These are phyloP conservation scores for Trichophyton benhamiae DNA, from an alignment of 2,329 filamentous ascomycete genomes.

Conservation along the genomic window DNA sequence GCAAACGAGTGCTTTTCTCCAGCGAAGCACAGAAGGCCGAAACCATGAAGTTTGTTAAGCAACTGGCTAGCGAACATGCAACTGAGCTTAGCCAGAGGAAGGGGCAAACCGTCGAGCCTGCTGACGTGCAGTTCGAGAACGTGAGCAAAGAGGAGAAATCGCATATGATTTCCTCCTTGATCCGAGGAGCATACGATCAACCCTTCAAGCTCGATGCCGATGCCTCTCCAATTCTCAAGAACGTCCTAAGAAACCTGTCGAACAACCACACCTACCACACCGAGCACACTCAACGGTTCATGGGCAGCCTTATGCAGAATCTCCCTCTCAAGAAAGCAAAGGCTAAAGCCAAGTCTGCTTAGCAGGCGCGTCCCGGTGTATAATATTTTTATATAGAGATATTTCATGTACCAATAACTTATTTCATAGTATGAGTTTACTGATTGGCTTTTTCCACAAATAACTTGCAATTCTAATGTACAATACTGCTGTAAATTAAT, in stretches of 20 bases:
- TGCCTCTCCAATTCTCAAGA: slow-evolving; percentile 19
- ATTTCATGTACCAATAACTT: background rate
- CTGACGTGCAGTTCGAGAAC: slow-evolving; percentile 12
- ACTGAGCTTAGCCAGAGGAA: slow-evolving; percentile 26
- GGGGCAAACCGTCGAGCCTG: slow-evolving; percentile 27
- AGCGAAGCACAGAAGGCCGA: slow-evolving; percentile 27
- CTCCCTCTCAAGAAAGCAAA: slow-evolving; percentile 16
- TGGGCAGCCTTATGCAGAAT: slow-evolving; percentile 28
- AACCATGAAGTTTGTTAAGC: slow-evolving; percentile 25
- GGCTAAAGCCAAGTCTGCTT: background rate
- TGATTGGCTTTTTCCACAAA: background rate
- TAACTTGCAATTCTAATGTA: background rate
- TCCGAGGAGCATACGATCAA: slow-evolving; percentile 9
- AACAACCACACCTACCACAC: slow-evolving; percentile 33
- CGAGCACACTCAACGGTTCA: slow-evolving; percentile 25
- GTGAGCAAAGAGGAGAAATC: slow-evolving; percentile 5
- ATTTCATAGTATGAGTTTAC: background rate
- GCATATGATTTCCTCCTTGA: slow-evolving; percentile 4
- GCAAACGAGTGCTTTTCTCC: slow-evolving; percentile 28
- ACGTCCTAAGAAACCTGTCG: slow-evolving; percentile 26
- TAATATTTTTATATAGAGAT: background rate
- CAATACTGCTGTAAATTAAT: background rate
- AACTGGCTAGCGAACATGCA: slow-evolving; percentile 23
- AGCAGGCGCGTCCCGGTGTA: background rate
- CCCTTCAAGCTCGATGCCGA: slow-evolving; percentile 3